Evolutionary conservation across 352 stramenopile genomes (phyloP).

Genomic region (Pythium sukuiense): DNA sequence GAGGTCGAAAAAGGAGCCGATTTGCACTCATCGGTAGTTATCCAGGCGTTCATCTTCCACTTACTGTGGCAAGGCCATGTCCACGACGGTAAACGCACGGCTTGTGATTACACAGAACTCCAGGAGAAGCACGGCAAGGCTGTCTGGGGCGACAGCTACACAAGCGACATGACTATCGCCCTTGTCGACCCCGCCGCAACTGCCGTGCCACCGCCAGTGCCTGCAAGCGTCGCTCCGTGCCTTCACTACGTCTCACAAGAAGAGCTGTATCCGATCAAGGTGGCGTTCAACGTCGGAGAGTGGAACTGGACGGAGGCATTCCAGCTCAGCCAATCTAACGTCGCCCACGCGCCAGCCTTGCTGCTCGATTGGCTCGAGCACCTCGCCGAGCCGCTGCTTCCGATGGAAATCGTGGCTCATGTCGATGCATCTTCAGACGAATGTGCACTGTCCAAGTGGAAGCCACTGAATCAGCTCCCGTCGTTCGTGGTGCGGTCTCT

Average conservation of each 20-base stretch:
- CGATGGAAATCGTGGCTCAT: slow-evolving; percentile 30
- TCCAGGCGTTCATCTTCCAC: slow-evolving; percentile 24
- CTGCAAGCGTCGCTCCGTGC: slow-evolving; percentile 17
- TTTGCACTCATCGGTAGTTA: slow-evolving; percentile 20
- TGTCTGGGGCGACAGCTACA: slow-evolving; percentile 20
- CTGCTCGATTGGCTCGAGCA: slow-evolving; percentile 84
- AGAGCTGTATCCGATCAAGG: slow-evolving; percentile 67
- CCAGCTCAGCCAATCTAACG: slow-evolving; percentile 22
- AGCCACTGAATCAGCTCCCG: slow-evolving; percentile 57
- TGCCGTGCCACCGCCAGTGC: slow-evolving; percentile 27
- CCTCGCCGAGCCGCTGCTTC: slow-evolving; percentile 56
- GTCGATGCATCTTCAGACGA: slow-evolving; percentile 13
- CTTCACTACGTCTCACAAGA: slow-evolving; percentile 31
- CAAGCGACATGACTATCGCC: neutral
- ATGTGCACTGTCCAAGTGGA: slow-evolving; percentile 27
- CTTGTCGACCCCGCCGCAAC: neutral
- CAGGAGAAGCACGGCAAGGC: slow-evolving; percentile 20
- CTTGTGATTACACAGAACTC: slow-evolving; percentile 11
- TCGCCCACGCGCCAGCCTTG: slow-evolving; percentile 39
- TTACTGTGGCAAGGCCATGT: slow-evolving; percentile 15
- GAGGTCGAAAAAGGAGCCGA: slow-evolving; percentile 43
- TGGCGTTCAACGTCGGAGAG: slow-evolving; percentile 75
- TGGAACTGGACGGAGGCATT: slow-evolving; percentile 58
- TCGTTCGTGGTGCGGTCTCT: slow-evolving; percentile 52
- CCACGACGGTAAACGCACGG: neutral